phyloP scores from a whole-genome alignment of 768 basidiomycete species.

The Suillus variegatus region DNA sequence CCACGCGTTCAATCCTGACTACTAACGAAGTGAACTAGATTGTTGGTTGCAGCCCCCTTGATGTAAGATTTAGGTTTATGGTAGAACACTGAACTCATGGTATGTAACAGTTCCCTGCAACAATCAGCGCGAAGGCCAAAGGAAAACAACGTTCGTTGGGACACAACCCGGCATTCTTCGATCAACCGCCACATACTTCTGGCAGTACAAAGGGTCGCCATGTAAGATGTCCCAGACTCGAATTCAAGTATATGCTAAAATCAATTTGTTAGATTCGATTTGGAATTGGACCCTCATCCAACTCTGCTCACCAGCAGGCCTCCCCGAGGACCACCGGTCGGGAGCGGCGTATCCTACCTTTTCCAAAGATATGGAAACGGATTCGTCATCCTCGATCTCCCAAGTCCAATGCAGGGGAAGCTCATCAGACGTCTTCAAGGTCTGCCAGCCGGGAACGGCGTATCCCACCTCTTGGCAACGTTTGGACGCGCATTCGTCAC shows the following conservation, averaged over 20 bases:
- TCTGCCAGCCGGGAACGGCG: not conserved
- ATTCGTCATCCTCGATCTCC: not conserved
- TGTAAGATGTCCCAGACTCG: not conserved
- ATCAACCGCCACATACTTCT: not conserved
- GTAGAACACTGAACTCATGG: not conserved
- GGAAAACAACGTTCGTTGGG: not conserved
- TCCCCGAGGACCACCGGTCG: not conserved
- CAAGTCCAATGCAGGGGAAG: not conserved
- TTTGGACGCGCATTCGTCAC: not conserved
- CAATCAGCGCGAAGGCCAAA: not conserved
- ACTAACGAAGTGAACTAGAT: not conserved
- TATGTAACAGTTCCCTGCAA: not conserved
- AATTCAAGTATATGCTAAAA: not conserved
- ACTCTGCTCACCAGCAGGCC: not conserved
- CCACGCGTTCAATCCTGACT: not conserved
- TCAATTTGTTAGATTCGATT: not conserved
- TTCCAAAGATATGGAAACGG: not conserved
- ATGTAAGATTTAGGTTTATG: not conserved
- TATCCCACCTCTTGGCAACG: not conserved
- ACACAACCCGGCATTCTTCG: not conserved
- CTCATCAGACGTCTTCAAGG: not conserved
- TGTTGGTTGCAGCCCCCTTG: not conserved
- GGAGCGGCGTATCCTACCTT: not conserved
- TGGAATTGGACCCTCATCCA: not conserved
- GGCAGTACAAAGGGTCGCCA: too few relatives aligned